Percentiles rank a stretch among this genome's conserved stretches.
phyloP scores from a whole-genome alignment of 2,329 filamentous ascomycete species.

The Xylaria sp. region DNA sequence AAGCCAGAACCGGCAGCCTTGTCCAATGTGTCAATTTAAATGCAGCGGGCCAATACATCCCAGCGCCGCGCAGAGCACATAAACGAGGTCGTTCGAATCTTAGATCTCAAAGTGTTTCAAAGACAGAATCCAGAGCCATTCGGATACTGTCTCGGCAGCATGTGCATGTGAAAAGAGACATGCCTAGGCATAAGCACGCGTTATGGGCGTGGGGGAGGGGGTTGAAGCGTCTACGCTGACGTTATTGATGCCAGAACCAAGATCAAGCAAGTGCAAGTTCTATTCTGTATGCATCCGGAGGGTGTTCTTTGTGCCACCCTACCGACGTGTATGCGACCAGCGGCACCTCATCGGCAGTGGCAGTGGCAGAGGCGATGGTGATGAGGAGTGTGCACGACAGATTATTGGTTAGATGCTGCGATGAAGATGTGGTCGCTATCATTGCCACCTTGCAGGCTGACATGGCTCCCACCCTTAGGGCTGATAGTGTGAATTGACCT shows the following conservation, averaged over 20 bases:
- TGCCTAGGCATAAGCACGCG: background rate
- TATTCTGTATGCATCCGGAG: background rate
- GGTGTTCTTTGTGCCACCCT: slow-evolving; percentile 11
- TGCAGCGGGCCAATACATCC: background rate
- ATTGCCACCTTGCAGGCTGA: slow-evolving; percentile 14
- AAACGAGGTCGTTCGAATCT: slow-evolving; percentile 9
- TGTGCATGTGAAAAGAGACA: slow-evolving; percentile 29
- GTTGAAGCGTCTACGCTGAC: slow-evolving; percentile 19
- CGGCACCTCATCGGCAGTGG: slow-evolving; percentile 10
- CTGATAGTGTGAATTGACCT: slow-evolving; percentile 3
- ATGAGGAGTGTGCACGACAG: background rate
- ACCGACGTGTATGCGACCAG: slow-evolving; percentile 19
- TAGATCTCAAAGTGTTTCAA: slow-evolving; percentile 2
- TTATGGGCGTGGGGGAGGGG: background rate
- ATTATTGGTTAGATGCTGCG: slow-evolving; percentile 4
- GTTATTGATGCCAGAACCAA: slow-evolving; percentile 21
- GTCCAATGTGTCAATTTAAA: slow-evolving; percentile 19
- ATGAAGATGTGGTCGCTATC: slow-evolving; percentile 8
- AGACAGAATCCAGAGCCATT: slow-evolving; percentile 18
- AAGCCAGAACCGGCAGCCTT: slow-evolving; percentile 22
- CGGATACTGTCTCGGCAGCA: slow-evolving; percentile 19
- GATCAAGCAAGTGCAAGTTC: slow-evolving; percentile 12
- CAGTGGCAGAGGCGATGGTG: background rate
- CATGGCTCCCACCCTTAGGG: slow-evolving; percentile 3
- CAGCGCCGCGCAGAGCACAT: background rate